Evolutionary conservation across 495 filamentous ascomycete species (phyloP).

Genomic region (Friedmanniomyces simplex): DNA sequence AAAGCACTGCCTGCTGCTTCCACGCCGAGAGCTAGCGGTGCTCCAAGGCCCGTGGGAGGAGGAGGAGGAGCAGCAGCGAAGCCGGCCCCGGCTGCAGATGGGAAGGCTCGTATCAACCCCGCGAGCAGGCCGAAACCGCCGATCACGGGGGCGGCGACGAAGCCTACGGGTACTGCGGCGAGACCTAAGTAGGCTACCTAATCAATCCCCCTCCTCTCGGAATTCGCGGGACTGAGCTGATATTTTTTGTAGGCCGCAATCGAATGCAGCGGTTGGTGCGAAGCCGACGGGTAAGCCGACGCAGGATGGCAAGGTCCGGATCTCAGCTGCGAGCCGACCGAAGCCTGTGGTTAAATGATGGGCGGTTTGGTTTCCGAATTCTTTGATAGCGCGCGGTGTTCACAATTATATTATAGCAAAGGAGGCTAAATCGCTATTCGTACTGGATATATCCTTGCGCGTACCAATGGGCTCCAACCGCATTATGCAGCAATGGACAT

Average conservation of each 20-base stretch:
- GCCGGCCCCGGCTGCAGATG: background rate
- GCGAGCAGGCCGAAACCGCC: constrained; percentile 1
- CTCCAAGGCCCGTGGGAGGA: constrained; percentile 1
- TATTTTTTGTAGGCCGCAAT: background rate
- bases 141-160: background rate
- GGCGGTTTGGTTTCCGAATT: too few species aligned
- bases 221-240: too few species aligned
- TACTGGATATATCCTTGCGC: too few species aligned
- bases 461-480: too few species aligned
- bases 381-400: too few species aligned
- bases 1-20: constrained; percentile 9
- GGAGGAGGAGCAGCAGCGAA: background rate
- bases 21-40: background rate
- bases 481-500: too few species aligned
- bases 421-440: too few species aligned
- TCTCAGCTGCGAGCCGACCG: constrained; percentile 14
- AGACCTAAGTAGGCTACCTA: background rate
- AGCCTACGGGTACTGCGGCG: background rate
- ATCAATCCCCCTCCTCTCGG: too few species aligned
- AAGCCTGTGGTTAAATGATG: constrained; percentile 4
- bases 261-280: background rate
- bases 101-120: background rate
- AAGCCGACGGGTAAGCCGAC: background rate
- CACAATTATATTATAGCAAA: too few species aligned
- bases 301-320: constrained; percentile 10